Base-by-base conservation (phyloP, 345 rosid species). In the Arabis hirsuta region DNA sequence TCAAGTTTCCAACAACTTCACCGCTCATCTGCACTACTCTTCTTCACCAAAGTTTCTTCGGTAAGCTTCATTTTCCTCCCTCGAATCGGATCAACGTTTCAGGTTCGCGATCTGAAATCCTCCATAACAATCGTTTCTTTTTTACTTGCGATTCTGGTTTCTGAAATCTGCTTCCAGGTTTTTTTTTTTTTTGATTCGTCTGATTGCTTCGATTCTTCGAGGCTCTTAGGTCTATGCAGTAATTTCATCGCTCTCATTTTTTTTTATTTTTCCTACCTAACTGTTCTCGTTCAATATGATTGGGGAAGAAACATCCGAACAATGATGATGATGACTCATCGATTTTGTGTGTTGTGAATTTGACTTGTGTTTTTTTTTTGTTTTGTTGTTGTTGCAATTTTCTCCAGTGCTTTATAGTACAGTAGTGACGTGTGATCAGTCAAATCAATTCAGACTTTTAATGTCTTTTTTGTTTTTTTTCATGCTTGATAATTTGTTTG, bases 1-100 rank as follows among this genome's bases (percentile, higher is more conserved):
- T 67, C 50, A 75, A 44, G 58, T 68, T 27, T 5, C 63, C 74
- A 75, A 68, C 78, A n/a, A 67, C 78, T 74, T 60, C 51, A 66
- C 31, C 62, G 73, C 56, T 67, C 61, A 66, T 13, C 58, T 8
- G 6, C 9, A 66, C 55, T 68, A 55, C 54, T 42, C 5, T 32
- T 50, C 66, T 11, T 4, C 27, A 69, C 16, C 65, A 22, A 57
- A 13, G 6, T 36, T 32, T 22, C 1, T 22, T 36, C 46, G 24
- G 22, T 58, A 1, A 46, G 66, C 26, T 69, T 57, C 73, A 22
- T 58, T 10, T 52, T 42, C 46, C 38, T 52, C 41, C 68, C 26
- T 4, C 48, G 42, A 32, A 61, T 67, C 48, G 47, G 62, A 44
- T 75, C 79, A 60, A 11, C 57, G 0, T 72, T 24, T 55, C 24